phyloP scores from a whole-genome alignment of 139 green algal species.

The Auxenochlorella pyrenoidosa region DNA sequence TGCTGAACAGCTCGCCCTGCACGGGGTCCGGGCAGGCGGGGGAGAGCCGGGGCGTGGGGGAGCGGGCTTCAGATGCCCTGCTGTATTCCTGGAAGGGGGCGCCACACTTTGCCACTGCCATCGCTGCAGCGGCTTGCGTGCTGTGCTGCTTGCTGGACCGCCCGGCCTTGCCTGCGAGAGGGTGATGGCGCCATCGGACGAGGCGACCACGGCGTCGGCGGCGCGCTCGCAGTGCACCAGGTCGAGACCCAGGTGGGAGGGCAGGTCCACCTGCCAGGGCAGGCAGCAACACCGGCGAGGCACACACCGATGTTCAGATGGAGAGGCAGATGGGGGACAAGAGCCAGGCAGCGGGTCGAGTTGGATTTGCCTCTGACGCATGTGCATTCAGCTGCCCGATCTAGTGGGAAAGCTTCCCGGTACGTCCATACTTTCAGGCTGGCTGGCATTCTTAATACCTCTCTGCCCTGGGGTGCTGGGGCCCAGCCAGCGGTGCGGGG shows the following conservation, averaged over 20 bases:
- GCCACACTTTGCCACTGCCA: background rate
- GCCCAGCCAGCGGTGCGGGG: too few species aligned
- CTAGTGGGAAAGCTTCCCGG: background rate
- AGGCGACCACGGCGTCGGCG: slow-evolving; percentile 48
- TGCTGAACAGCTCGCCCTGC: slow-evolving; percentile 87
- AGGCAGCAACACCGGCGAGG: too few species aligned
- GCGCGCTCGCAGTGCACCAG: slow-evolving; percentile 75
- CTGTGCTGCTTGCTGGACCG: too few species aligned
- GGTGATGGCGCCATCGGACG: slow-evolving; percentile 49
- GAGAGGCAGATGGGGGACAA: background rate
- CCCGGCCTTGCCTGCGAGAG: slow-evolving; percentile 53
- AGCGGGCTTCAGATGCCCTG: background rate
- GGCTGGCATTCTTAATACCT: too few species aligned
- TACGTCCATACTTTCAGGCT: too few species aligned
- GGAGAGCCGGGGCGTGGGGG: background rate
- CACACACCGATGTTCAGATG: too few species aligned
- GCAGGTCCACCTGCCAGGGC: slow-evolving; percentile 74
- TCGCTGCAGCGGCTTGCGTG: too few species aligned
- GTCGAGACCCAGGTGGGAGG: slow-evolving; percentile 82
- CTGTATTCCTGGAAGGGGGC: too few species aligned
- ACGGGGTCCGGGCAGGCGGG: background rate
- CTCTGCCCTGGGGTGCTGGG: too few species aligned
- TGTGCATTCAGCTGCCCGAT: background rate
- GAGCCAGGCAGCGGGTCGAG: background rate
- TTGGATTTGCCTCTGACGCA: background rate